Percentiles rank a stretch among this genome's conserved stretches.
Conservation (phyloP, 495 filamentous ascomycete species). For the Talaromyces thailandensis region DNA sequence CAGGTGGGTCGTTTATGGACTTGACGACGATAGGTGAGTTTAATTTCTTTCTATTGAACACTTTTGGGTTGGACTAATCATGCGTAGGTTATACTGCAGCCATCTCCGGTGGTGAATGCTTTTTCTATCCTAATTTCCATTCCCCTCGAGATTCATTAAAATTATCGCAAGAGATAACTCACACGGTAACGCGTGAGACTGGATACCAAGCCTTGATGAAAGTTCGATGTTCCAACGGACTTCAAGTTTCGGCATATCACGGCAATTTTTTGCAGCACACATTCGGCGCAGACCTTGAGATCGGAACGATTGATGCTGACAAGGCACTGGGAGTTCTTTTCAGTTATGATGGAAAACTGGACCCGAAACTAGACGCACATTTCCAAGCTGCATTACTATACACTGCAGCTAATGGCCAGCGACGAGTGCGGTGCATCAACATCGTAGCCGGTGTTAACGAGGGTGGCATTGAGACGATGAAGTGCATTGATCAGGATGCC, state of each 20-base stretch:
- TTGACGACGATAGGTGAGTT: conserved; percentile 86
- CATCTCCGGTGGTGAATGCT: conserved; percentile 83
- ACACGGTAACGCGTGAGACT: conserved; percentile 83
- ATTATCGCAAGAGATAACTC: conserved; percentile 76
- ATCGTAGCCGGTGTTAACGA: conserved; percentile 88
- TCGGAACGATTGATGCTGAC: conserved; percentile 87
- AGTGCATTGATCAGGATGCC: conserved; percentile 90
- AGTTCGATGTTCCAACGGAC: conserved; percentile 91
- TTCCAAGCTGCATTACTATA: conserved; percentile 95
- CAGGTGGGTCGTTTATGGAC: conserved; percentile 83
- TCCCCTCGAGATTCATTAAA: conserved; percentile 74
- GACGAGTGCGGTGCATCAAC: conserved; percentile 87
- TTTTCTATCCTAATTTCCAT: conserved; percentile 94
- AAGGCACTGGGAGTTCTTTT: conserved; percentile 90
- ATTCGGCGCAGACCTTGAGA: conserved; percentile 90
- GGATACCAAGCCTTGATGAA: conserved; percentile 98
- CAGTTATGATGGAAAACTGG: conserved; percentile 93
- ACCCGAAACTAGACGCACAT: conserved; percentile 91
- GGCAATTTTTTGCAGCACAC: conserved; percentile 95
- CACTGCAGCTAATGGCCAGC: conserved; percentile 82
- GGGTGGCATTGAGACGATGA: conserved; percentile 72
- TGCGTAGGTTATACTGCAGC: conserved; percentile 51
- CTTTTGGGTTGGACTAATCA: neutral
- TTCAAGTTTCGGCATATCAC: conserved; percentile 88
- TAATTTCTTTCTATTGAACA: neutral